Evolutionary conservation across 1,284 basidiomycete genomes (phyloP), one percentile per base, ranked within the genome.

Genomic region (Mycena sp.): DNA sequence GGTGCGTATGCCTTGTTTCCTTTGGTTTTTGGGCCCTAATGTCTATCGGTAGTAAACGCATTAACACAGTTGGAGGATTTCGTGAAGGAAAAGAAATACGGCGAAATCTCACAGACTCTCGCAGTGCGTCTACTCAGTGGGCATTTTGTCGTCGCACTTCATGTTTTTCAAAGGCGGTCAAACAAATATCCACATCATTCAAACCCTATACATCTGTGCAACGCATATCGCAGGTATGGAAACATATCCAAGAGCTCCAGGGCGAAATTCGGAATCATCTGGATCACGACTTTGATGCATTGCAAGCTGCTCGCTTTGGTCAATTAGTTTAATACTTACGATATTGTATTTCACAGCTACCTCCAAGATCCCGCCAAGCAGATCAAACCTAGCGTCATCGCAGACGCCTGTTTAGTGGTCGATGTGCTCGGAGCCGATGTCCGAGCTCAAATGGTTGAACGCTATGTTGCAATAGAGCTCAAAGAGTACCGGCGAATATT

Each of bases 401-500:
- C 85, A 6, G 92, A 95, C 65, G 94, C 93, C 0, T 96, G 94
- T 71, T 78, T 86, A 19, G 93, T 94, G 1, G 87, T 95, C 7
- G 95, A 98, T 71, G 90, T 95, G 1, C 81, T 98, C 0, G 96
- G 95, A 1, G 80, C 83, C 7, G 95, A 98, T 66, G 90, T 93
- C 57, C 88, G 91, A 77, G 82, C 78, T 26, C 88, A 93, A 55
- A 85, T 98, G 54, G 84, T 99, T 23, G 94, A 97, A 58, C 91
- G 95, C 64, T 99, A 98, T 73, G 90, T 94, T 44, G 88, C 91
- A 12, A 85, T 96, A 11, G 94, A 98, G 74, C 84, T 99, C 30
- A 94, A 95, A 72, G 98, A 99, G 76, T 99, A 99, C 74, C 90
- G 96, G 12, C 90, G 96, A 17, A 97, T 99, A 73, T 99, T 99